These are phyloP conservation scores for Colletotrichum tropicicola DNA, from an alignment of 2,329 filamentous ascomycete genomes.

Conservation along the genomic window DNA sequence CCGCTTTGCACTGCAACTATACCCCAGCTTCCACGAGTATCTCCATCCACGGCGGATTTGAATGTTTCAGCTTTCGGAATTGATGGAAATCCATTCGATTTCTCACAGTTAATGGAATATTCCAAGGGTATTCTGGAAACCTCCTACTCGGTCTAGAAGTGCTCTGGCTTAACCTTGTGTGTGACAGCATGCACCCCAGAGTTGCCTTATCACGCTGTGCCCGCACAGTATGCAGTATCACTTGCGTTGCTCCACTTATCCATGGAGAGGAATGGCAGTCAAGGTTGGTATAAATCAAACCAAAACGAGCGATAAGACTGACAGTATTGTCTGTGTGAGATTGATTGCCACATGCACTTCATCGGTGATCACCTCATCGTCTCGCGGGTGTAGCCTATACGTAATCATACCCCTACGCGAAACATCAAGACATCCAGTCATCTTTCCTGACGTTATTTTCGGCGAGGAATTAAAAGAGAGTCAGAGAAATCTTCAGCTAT, in stretches of 20 bases:
- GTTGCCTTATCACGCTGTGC: background rate
- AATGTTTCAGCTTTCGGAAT: background rate
- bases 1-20: background rate
- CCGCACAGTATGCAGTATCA: background rate
- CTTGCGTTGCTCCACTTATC: background rate
- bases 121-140: conserved; percentile 12
- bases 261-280: background rate
- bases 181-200: background rate
- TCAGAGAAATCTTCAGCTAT: background rate
- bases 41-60: background rate
- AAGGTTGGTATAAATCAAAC: background rate
- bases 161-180: background rate
- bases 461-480: background rate
- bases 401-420: background rate
- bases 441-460: background rate
- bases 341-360: background rate
- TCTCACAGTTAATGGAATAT: background rate
- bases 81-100: background rate
- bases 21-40: conserved; percentile 14
- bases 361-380: background rate
- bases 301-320: background rate
- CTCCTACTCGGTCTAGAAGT: background rate
- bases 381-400: background rate
- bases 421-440: background rate
- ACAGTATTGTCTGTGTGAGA: background rate